A percentile compares a stretch with the other conserved stretches of the same genome.
Evolutionary conservation across 1,284 basidiomycete genomes (phyloP).

Genomic region (Malassezia sp.): DNA sequence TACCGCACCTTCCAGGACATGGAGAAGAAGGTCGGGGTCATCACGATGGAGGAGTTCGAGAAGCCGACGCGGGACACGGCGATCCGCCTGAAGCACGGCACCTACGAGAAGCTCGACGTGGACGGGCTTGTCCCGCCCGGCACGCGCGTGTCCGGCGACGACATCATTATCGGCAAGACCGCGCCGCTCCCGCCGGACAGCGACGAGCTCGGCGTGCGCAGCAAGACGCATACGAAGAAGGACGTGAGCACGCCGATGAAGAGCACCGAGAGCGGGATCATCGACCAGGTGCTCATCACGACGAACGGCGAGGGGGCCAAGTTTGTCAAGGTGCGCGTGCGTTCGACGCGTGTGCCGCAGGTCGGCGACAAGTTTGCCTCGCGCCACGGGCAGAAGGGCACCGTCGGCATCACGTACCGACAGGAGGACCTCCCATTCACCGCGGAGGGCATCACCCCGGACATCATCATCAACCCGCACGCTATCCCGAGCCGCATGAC

Average conservation of each 20-base stretch:
- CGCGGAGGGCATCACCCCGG: conserved; percentile 84
- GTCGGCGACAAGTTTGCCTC: conserved; percentile 99
- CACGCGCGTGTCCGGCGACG: conserved; percentile 86
- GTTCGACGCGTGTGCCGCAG: conserved; percentile 89
- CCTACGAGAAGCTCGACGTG: conserved; percentile 94
- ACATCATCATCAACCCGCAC: conserved; percentile 97
- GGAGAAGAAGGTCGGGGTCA: conserved; percentile 90
- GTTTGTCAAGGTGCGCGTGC: conserved; percentile 94
- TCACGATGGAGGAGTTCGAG: conserved; percentile 76
- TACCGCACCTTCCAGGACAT: conserved; percentile 94
- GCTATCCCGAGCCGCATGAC: conserved; percentile 99
- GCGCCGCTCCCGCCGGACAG: conserved; percentile 91
- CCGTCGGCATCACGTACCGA: conserved; percentile 95
- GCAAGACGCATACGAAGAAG: conserved; percentile 73
- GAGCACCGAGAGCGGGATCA: conserved; percentile 91
- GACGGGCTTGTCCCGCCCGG: conserved; percentile 93
- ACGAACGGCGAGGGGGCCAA: conserved; percentile 92
- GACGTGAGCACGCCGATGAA: conserved; percentile 96
- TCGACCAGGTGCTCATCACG: conserved; percentile 93
- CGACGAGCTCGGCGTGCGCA: conserved; percentile 90
- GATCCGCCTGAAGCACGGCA: conserved; percentile 91
- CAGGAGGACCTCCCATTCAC: conserved; percentile 99
- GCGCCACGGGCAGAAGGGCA: conserved; percentile 98
- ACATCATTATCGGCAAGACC: conserved; percentile 98
- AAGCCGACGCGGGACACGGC: conserved; percentile 89